Conservation (phyloP, 2,329 filamentous ascomycete species). For the Nigrospora sphaerica region DNA sequence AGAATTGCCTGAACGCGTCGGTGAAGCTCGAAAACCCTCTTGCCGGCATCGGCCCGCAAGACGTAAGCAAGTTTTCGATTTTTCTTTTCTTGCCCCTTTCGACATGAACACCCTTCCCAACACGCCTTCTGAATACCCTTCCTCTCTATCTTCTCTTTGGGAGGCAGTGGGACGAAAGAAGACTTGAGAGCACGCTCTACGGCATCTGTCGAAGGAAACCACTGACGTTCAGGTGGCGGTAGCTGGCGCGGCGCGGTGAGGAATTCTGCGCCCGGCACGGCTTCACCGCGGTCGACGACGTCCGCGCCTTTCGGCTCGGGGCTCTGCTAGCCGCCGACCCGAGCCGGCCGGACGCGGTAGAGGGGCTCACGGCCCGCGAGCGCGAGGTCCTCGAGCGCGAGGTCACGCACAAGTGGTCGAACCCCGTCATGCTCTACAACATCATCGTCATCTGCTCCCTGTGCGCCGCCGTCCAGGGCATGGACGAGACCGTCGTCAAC, state of each 20-base stretch:
- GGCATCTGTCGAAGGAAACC: slow-evolving; percentile 28
- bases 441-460: slow-evolving; percentile 45
- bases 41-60: slow-evolving; percentile 22
- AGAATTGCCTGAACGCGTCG: slow-evolving; percentile 25
- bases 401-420: slow-evolving; percentile 60
- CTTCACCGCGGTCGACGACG: slow-evolving; percentile 46
- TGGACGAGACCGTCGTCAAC: slow-evolving; percentile 66
- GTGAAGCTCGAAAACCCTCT: slow-evolving; percentile 33
- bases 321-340: slow-evolving; percentile 50
- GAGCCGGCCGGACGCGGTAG: slow-evolving; percentile 39
- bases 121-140: no score
- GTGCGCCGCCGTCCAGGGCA: slow-evolving; percentile 60
- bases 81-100: background rate
- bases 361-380: slow-evolving; percentile 52
- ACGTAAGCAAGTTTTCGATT: no score
- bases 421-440: slow-evolving; percentile 58
- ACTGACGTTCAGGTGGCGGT: slow-evolving; percentile 27
- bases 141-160: no score
- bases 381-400: slow-evolving; percentile 51
- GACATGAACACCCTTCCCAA: no score
- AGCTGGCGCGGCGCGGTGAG: slow-evolving; percentile 49
- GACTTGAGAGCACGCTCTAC: slow-evolving; percentile 42
- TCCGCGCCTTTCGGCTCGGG: slow-evolving; percentile 52
- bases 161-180: no score
- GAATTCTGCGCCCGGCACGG: slow-evolving; percentile 50